Evolutionary conservation across 371 early-diverging fungal species (phyloP).

Genomic region (Thermomucor indicae-seudaticae): DNA sequence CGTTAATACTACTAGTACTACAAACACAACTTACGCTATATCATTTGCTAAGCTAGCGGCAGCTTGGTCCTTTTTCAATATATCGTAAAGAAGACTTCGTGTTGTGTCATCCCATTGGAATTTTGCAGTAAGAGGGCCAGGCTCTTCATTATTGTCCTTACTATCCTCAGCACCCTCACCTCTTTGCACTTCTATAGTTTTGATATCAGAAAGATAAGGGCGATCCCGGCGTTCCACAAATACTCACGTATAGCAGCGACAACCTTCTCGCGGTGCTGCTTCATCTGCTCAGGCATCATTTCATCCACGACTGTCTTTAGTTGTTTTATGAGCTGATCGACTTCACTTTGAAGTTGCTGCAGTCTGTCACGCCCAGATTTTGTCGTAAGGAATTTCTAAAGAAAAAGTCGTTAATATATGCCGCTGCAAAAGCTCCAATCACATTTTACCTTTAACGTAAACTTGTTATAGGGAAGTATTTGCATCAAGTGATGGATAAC

Average conservation of each 20-base stretch:
- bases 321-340: slow-evolving; percentile 21
- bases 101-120: slow-evolving; percentile 35
- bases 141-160: slow-evolving; percentile 1
- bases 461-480: slow-evolving; percentile 50
- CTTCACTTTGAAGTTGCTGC: slow-evolving; percentile 33
- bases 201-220: too few species aligned
- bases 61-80: slow-evolving; percentile 30
- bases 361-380: slow-evolving; percentile 34
- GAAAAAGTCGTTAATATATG: neutral
- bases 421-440: neutral
- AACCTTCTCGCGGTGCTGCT: slow-evolving; percentile 21
- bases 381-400: slow-evolving; percentile 40
- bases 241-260: slow-evolving; percentile 3
- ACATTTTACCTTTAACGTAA: slow-evolving; percentile 39
- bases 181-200: neutral
- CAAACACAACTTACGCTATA: slow-evolving; percentile 23
- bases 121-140: slow-evolving; percentile 1
- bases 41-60: slow-evolving; percentile 24
- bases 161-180: neutral
- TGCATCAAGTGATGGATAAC: slow-evolving; percentile 42
- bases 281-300: slow-evolving; percentile 35
- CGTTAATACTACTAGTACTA: neutral
- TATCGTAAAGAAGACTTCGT: slow-evolving; percentile 28
- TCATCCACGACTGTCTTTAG: slow-evolving; percentile 29
- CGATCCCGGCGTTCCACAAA: too few species aligned